Evolutionary conservation across 805 yeast species (phyloP), one percentile per base, ranked within the genome.

Genomic region (Metschnikowia matae): DNA sequence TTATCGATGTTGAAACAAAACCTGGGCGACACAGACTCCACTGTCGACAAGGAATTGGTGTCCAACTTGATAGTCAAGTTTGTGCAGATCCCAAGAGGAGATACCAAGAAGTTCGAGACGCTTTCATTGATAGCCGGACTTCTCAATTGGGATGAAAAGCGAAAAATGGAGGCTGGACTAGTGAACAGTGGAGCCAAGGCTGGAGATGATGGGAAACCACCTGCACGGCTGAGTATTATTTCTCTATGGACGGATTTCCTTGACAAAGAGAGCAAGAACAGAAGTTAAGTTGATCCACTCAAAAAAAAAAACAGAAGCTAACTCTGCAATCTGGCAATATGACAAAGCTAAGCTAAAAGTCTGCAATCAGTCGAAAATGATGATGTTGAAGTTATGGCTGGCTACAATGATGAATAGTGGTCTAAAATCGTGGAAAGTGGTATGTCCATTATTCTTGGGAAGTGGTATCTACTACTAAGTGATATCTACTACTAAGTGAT

Each of bases 71-170:
- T 94, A 46, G 78, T 94, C 15, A 88, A 94, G 49, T 94, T 91
- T 68, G 78, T 94, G 15, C 85, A 85, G 33, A 74, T 92, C 31
- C 97, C 96, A 5, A 75, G 99, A 53, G 96, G 94, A 1, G 99
- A 94, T 65, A 80, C 96, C 7, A 92, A 91, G 69, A 90, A 94
- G 67, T 94, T 87, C 64, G 98, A 94, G 74, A 96, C 94, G 3
- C 75, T 94, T 44, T 87, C 82, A 63, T 77, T 94, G 52, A 85
- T 94, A 39, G 80, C 96, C 10, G 87, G 88, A 52, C 84, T 85
- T 57, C 73, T 94, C 51, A 85, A 81, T 51, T 94, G 99, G 99
- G 92, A 87, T 66, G 94, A 89, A 45, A 83, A 79, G 40, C 83
- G 87, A 64, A 83, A 79, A 60, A 71, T 81, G 21, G 87, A 84